Conservation (phyloP, 805 yeast genomes). For the Ogataea parapolymorpha region DNA sequence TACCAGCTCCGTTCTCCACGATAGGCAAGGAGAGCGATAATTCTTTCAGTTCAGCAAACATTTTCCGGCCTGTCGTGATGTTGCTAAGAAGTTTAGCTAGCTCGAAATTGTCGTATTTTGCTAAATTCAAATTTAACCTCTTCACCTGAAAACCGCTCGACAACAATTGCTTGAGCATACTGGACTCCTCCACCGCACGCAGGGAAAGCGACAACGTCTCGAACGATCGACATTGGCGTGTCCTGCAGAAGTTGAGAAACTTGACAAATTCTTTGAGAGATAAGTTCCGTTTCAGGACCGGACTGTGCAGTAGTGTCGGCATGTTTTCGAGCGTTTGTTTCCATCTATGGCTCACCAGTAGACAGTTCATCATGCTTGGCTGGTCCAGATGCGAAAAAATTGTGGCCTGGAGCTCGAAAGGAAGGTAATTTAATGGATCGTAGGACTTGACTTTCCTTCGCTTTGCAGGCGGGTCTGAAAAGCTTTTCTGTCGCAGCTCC, state of each 20-base stretch:
- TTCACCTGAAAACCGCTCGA: slow-evolving; percentile 9
- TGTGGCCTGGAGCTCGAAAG: slow-evolving; percentile 22
- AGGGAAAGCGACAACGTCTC: slow-evolving; percentile 8
- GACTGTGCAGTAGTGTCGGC: slow-evolving; percentile 15
- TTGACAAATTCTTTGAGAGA: slow-evolving; percentile 13
- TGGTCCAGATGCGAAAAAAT: slow-evolving; percentile 19
- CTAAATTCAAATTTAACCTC: slow-evolving; percentile 6
- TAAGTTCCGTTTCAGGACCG: slow-evolving; percentile 9
- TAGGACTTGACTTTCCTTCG: slow-evolving; percentile 5
- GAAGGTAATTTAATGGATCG: slow-evolving; percentile 26
- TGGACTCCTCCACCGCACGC: slow-evolving; percentile 16
- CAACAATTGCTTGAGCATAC: slow-evolving; percentile 15
- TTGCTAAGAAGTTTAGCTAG: slow-evolving; percentile 8
- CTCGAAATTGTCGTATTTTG: slow-evolving; percentile 8
- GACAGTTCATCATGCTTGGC: slow-evolving; percentile 12
- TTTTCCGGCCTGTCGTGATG: slow-evolving; percentile 10
- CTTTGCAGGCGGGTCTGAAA: not conserved
- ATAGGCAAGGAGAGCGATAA: slow-evolving; percentile 15
- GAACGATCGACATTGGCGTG: slow-evolving; percentile 8
- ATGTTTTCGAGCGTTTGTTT: slow-evolving; percentile 5
- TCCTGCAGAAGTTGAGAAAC: slow-evolving; percentile 14
- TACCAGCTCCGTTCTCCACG: slow-evolving; percentile 16
- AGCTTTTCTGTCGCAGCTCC: slow-evolving; percentile 1
- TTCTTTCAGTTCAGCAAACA: slow-evolving; percentile 12
- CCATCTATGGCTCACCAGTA: slow-evolving; percentile 22